Base-by-base conservation (phyloP, 2,329 filamentous ascomycete species). In the Calonectria ilicicola region DNA sequence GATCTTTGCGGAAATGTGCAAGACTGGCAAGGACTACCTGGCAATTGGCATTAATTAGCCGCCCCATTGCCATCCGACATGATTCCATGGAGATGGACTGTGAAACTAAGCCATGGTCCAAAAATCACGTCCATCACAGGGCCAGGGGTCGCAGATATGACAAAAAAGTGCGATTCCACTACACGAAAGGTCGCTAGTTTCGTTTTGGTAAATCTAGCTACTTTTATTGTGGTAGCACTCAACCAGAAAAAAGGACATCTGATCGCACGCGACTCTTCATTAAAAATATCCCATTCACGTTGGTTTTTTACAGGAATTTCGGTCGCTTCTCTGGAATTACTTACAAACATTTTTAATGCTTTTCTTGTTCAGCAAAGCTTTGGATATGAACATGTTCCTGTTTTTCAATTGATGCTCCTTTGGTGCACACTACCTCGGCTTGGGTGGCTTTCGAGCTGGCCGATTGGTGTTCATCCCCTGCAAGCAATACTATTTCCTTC, bases 81-180 rank as follows among this genome's bases (percentile, higher is more conserved):
- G 68, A 69, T 77, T 19, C 75, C 75, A n/a, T 77, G 75, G 75
- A 6, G 1, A 21, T 75, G 75, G 75, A 53, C 6, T 40, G 1
- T 77, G 2, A 58, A 44, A 0, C 64, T 71, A 3, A 10, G 19
- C n/a, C 17, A 40, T n/a, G 7, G 17, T 26, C 44, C 32, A 44
- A 69, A n/a, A 7, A 26, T 21, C 40, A 4, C 8, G 0, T 26
- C 40, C 17, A 3, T 27, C 8, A 2, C 17, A 5, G 0, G 14
- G n/a, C 27, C 26, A 9, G n/a, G 12, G 0, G 19, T 12, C 2
- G 0, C 3, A 1, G 2, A 32, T 2, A 5, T 10, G 3, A 23
- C 1, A 2, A 19, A 14, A 2, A n/a, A 10, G 8, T 77, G 70
- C 21, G 15, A 35, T 15, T 42, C 63, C 0, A 65, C 51, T 7